Evolutionary conservation across 116 monocot genomes (phyloP), one percentile per base, ranked within the genome.

Genomic region (Zostera marina): DNA sequence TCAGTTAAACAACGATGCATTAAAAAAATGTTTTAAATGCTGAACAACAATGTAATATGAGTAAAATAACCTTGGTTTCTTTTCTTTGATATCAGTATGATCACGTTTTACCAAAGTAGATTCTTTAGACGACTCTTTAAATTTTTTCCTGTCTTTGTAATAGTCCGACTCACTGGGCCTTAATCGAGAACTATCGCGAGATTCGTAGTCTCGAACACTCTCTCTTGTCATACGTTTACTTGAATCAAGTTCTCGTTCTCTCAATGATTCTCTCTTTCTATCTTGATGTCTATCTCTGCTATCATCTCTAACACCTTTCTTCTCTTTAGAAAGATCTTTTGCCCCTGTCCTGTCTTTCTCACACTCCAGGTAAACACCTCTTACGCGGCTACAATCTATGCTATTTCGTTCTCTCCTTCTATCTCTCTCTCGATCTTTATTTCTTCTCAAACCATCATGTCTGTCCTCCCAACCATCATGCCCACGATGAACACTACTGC

Each of bases 401-500:
- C 56, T 63, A 11, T 69, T 59, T 19, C 51, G 58, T 6, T 53
- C 52, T 8, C 45, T 54, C 15, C 32, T 32, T 2, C 32, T 32
- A 32, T 43, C 59, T 42, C 49, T 49, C 9, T 58, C 58, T 15
- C 13, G 58, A 41, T 46, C 61, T 5, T 38, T 47, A 25, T 48
- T 32, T 14, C 47, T 46, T 46, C 47, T 47, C 8, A 40, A 24
- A 45, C 63, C 39, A 40, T 11, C 43, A 52, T 26, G 54, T 40
- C 72, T 77, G 1, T 59, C 64, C 21, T 76, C 75, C 52, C 61
- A 45, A 25, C 21, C 53, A 32, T 76, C 77, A 65, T 61, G 47
- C 57, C 75, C 70, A 52, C 64, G 66, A 32, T 32, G 32, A 64
- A 73, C 76, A 21, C 70, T 82, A 42, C 75, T 63, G 41, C 76